A percentile compares a stretch with the other conserved stretches of the same genome.
phyloP scores from a whole-genome alignment of 2,329 filamentous ascomycete species.

The Thielaviopsis populi region DNA sequence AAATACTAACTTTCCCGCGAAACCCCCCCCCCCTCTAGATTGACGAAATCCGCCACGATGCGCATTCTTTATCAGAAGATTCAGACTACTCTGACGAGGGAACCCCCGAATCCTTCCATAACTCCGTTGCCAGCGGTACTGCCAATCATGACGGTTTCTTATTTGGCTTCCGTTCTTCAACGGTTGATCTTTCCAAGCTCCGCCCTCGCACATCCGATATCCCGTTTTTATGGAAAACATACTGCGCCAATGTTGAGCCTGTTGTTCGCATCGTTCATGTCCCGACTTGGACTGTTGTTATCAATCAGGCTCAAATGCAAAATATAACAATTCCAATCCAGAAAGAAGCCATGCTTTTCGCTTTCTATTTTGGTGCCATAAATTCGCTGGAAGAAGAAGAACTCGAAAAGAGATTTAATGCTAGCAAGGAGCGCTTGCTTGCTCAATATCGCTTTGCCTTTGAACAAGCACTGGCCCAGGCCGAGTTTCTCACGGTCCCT shows the following conservation, averaged over 20 bases:
- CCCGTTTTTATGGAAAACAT: conserved; percentile 53
- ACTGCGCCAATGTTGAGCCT: conserved; percentile 59
- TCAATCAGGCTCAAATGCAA: conserved; percentile 46
- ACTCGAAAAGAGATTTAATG: conserved; percentile 33
- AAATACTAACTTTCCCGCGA: neutral
- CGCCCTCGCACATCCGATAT: conserved; percentile 54
- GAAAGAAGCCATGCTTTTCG: conserved; percentile 48
- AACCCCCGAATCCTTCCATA: conserved; percentile 25
- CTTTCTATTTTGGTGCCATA: conserved; percentile 44
- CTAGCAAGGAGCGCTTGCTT: conserved; percentile 31
- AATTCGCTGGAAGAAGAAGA: conserved; percentile 46
- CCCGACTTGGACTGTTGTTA: conserved; percentile 46
- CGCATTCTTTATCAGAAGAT: conserved; percentile 27
- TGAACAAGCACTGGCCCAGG: conserved; percentile 42
- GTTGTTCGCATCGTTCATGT: conserved; percentile 57
- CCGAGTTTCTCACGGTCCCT: conserved; percentile 41
- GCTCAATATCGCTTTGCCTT: conserved; percentile 37
- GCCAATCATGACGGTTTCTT: conserved; percentile 50
- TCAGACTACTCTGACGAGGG: conserved; percentile 49
- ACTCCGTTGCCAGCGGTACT: conserved; percentile 7
- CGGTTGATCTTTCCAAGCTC: conserved; percentile 47
- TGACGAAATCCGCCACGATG: conserved; percentile 30
- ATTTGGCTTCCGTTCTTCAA: conserved; percentile 56
- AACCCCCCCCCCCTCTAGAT: conserved; percentile 22
- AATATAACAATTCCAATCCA: conserved; percentile 34